These are phyloP conservation scores for Flaveria robusta DNA, from an alignment of 129 eudicot genomes.

Conservation along the genomic window DNA sequence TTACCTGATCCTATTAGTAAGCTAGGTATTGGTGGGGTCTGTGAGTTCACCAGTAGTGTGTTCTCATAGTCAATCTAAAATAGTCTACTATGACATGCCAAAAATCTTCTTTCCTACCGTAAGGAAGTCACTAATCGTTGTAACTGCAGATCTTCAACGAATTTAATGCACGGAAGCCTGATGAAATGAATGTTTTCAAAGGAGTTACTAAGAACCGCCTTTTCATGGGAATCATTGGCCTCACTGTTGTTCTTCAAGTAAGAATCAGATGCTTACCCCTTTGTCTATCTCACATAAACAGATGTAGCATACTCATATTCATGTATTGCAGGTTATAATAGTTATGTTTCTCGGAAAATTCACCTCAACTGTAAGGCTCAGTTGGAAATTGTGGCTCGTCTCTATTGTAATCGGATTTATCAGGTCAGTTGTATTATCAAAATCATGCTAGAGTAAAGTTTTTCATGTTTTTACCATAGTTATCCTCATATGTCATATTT, in stretches of 20 bases:
- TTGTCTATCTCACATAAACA: neutral
- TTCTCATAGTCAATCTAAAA: too few relatives aligned
- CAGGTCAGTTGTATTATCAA: slow-evolving; percentile 54
- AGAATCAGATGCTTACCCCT: neutral
- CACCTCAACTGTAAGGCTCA: slow-evolving; percentile 66
- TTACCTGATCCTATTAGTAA: too few relatives aligned
- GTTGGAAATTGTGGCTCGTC: slow-evolving; percentile 90
- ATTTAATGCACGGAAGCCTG: slow-evolving; percentile 92
- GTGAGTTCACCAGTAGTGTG: too few relatives aligned
- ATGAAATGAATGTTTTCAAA: slow-evolving; percentile 69
- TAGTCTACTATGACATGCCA: neutral
- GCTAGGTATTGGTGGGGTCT: too few relatives aligned
- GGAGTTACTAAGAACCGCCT: slow-evolving; percentile 75
- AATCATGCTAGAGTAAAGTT: neutral
- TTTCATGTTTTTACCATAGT: slow-evolving; percentile 2
- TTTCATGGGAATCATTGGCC: slow-evolving; percentile 70
- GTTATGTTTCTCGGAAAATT: slow-evolving; percentile 89
- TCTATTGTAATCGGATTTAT: slow-evolving; percentile 62
- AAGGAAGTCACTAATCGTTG: neutral
- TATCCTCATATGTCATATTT: neutral
- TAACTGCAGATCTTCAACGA: slow-evolving; percentile 71
- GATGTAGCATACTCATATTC: neutral
- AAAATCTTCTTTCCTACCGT: neutral
- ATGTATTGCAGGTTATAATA: slow-evolving; percentile 55
- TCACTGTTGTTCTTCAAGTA: slow-evolving; percentile 77